Evolutionary conservation across 805 yeast genomes (phyloP), one percentile per base, ranked within the genome.

Genomic region (Hagleromyces aurorensis): DNA sequence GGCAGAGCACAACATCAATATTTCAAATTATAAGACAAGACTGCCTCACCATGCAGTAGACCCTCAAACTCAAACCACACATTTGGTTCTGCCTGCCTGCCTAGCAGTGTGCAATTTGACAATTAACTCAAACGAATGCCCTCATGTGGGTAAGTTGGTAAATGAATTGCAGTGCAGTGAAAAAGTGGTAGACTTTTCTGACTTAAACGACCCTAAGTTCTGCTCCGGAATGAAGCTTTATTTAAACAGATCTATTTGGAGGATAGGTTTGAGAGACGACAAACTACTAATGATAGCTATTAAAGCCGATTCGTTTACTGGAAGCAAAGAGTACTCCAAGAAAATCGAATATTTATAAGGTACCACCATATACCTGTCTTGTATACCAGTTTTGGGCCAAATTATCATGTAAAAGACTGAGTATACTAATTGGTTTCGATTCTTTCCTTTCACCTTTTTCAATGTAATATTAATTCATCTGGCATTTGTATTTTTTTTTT

Each of bases 171-270:
- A 17, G n/a, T 27, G 29, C 13, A 29, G 29, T 7, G 50, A 46
- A 14, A 38, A 36, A 16, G 43, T 50, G 17, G 24, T 36, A 8
- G 46, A 45, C 33, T 35, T 41, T 23, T 26, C 41, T 6, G 29
- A 38, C 21, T 23, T 24, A 17, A 33, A 23, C 1, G 23, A 17
- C 20, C 17, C 29, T 8, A 36, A 19, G 7, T 32, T 23, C 21
- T 32, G 40, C 21, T 16, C 32, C 11, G 51, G 47, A 5, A 14
- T 40, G 13, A 35, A 38, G 27, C 23, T 49, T 9, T 39, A 38
- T 24, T 24, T 48, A 6, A 26, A 40, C 2, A 44, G 40, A 23
- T 44, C 48, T 5, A 13, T 46, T 12, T 49, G 55, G 52, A 47
- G 44, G 31, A 15, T 49, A 12, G 50, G 44, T 9, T 29, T 44